Evolutionary conservation across 495 filamentous ascomycete genomes (phyloP).

Genomic region (Xylaria palmicola): DNA sequence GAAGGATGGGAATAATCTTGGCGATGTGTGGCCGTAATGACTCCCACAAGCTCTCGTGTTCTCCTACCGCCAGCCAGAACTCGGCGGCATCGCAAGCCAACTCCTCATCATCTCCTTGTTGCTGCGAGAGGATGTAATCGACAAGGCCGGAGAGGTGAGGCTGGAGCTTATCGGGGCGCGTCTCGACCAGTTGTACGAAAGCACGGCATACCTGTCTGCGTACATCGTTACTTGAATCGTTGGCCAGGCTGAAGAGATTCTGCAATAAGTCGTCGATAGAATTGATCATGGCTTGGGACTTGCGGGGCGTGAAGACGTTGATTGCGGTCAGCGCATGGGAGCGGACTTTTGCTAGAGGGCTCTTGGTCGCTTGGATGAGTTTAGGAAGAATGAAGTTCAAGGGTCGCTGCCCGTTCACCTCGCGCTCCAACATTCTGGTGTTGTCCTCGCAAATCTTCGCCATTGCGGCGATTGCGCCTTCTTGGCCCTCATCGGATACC

Average conservation of each 20-base stretch:
- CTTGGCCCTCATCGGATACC: conserved; percentile 68
- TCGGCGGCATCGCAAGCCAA: conserved; percentile 93
- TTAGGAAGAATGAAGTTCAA: conserved; percentile 88
- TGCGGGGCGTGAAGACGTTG: conserved; percentile 85
- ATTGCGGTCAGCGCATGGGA: conserved; percentile 76
- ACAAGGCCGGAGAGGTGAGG: conserved; percentile 89
- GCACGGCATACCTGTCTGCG: conserved; percentile 88
- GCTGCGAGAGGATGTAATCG: conserved; percentile 88
- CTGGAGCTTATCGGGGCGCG: conserved; percentile 81
- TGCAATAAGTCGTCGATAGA: conserved; percentile 78
- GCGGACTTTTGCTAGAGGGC: conserved; percentile 70
- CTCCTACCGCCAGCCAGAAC: conserved; percentile 94
- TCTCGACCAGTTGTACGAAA: conserved; percentile 89
- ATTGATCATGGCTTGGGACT: conserved; percentile 70
- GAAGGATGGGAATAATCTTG: conserved; percentile 85
- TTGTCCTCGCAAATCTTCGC: conserved; percentile 97
- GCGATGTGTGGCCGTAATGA: conserved; percentile 72
- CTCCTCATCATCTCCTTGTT: conserved; percentile 85
- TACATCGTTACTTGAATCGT: conserved; percentile 73
- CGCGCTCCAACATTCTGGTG: conserved; percentile 77
- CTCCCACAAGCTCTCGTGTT: conserved; percentile 74
- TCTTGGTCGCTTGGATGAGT: conserved; percentile 80
- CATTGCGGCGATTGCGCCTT: conserved; percentile 90
- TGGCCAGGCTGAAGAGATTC: conserved; percentile 75
- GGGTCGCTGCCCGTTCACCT: conserved; percentile 81